Evolutionary conservation across 257 asterid species (phyloP).

Genomic region (Plectranthus barbatus): DNA sequence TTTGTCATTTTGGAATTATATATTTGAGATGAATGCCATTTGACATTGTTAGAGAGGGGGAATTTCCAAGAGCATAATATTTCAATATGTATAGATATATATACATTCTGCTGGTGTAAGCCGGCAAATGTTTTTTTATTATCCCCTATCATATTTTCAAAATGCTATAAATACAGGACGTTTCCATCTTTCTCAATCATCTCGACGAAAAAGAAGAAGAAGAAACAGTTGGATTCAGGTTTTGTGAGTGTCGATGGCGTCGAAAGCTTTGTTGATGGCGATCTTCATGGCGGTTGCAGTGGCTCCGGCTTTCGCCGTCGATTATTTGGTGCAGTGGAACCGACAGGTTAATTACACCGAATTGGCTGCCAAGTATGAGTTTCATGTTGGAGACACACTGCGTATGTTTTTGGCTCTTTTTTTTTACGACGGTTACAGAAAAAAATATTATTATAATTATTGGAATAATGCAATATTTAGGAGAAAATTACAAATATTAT

Average conservation of each 20-base stretch:
- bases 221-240: neutral
- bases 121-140: neutral
- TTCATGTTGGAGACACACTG: slow-evolving; percentile 21
- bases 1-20: too few relatives aligned
- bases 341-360: slow-evolving; percentile 12
- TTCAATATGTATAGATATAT: too few relatives aligned
- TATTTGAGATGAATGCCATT: too few relatives aligned
- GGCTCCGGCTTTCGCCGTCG: neutral
- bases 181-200: neutral
- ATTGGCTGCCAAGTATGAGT: slow-evolving; percentile 26
- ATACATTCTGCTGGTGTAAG: slow-evolving; percentile 5
- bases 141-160: neutral
- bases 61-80: neutral
- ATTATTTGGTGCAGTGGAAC: neutral
- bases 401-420: neutral
- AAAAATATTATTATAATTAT: too few relatives aligned
- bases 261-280: neutral
- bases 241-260: neutral
- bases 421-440: too few relatives aligned
- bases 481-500: too few relatives aligned
- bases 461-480: too few relatives aligned
- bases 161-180: neutral
- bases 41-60: neutral
- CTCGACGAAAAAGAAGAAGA: neutral
- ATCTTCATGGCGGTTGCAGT: neutral